A percentile compares a stretch with the other conserved stretches of the same genome.
These are phyloP conservation scores for Leishmania aethiopica DNA, from an alignment of 208 protist species.

Conservation along the genomic window DNA sequence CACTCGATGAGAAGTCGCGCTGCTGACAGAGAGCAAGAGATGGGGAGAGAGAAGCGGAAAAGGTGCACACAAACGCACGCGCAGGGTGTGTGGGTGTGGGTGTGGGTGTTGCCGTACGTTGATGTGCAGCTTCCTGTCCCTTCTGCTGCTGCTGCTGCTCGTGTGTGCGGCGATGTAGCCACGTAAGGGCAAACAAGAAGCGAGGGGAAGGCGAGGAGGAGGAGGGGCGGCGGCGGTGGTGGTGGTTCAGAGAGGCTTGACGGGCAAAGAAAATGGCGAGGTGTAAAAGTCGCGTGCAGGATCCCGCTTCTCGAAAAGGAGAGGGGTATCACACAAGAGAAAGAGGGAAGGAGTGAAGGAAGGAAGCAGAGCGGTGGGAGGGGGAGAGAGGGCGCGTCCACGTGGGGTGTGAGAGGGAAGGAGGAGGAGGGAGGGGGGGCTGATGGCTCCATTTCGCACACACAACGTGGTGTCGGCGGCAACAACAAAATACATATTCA, in stretches of 20 bases:
- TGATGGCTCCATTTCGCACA: too few species aligned
- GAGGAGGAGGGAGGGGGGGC: neutral
- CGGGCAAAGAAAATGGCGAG: too few species aligned
- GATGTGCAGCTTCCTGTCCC: neutral
- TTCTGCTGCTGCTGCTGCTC: neutral
- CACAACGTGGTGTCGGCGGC: neutral
- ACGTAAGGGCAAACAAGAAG: neutral
- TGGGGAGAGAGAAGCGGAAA: neutral
- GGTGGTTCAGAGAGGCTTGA: neutral
- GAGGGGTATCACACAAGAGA: neutral
- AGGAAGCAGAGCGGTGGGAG: too few species aligned
- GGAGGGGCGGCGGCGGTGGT: neutral
- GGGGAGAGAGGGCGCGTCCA: neutral
- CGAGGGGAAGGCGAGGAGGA: neutral
- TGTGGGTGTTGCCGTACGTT: neutral
- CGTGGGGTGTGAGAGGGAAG: neutral
- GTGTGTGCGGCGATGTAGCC: neutral
- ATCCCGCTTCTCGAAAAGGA: too few species aligned
- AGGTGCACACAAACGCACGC: neutral
- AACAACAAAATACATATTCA: neutral
- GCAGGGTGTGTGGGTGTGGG: neutral
- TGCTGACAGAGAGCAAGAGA: neutral
- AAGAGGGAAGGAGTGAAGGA: neutral
- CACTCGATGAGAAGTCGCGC: neutral
- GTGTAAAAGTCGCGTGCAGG: too few species aligned